Base-by-base conservation (phyloP, 2,329 filamentous ascomycete species). In the Cladosporium colombiae region DNA sequence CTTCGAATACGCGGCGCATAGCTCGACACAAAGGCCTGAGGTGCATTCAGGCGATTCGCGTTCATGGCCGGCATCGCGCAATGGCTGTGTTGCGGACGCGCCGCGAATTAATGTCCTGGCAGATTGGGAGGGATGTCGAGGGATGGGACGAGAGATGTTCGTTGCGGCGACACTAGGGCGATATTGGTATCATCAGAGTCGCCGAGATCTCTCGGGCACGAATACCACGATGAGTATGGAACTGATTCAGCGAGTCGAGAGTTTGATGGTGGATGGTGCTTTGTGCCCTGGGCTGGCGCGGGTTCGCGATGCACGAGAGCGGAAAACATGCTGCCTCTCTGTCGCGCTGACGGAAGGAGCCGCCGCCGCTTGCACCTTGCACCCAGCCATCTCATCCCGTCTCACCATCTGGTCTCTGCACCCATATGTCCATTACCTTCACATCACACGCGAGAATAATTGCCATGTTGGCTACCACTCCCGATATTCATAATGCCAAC, bases 1-100 rank as follows among this genome's bases (percentile, higher is more conserved):
- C 89, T 87, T 76, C 94, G 91, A 75, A 98, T 82, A 75, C 94
- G 91, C 69, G 94, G 92, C 79, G 94, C 92, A 81, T 96, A 97
- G 76, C 90, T 93, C 65, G 92, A 94, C 72, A 95, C 88, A 76
- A 96, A 95, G 52, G 93, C 91, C 81, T 97, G 92, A 57, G 93
- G 92, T 70, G 85, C 84, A 74, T 85, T 81, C 77, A 82, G 62
- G 40, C 76, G 72, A 37, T 68, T 73, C 21, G 68, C 66, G 52
- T 76, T 76, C 62, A 65, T 65, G 23, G 55, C 50, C 27, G 61
- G 50, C 61, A 63, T 63, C 25, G 50, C 27, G 50, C 29, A 35
- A 23, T 53, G n/a, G 33, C 29, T 29, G 33, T 16, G 23, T 33
- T 23, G 33, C 50, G 50, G 50, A 56, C 61, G 35, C 61, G 61